These are phyloP conservation scores for Pisolithus marmoratus DNA, from an alignment of 768 basidiomycete species.

Conservation along the genomic window DNA sequence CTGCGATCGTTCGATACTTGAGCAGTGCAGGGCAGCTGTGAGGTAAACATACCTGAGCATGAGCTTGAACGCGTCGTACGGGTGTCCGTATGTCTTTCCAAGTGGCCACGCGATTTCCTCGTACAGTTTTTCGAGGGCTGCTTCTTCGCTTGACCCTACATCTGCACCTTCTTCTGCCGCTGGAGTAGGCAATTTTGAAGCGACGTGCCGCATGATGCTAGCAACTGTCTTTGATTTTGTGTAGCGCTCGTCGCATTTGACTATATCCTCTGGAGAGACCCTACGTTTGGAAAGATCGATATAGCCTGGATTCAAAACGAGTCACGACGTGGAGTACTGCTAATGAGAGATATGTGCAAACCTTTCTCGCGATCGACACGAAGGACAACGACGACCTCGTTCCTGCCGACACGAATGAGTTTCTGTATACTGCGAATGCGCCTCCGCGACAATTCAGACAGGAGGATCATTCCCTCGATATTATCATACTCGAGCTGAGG, in stretches of 20 bases:
- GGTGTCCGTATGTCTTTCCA: conserved; percentile 86
- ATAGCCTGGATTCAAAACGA: conserved; percentile 57
- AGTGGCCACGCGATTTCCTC: conserved; percentile 92
- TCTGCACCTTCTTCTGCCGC: conserved; percentile 25
- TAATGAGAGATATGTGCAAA: conserved; percentile 27
- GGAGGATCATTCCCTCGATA: conserved; percentile 98
- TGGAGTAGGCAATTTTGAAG: conserved; percentile 60
- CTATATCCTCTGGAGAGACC: conserved; percentile 96
- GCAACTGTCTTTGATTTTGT: conserved; percentile 97
- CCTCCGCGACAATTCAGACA: conserved; percentile 94
- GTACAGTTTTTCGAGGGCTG: conserved; percentile 79
- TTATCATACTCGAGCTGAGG: conserved; percentile 94
- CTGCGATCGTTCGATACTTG: conserved; percentile 26
- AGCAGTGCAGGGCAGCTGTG: background rate
- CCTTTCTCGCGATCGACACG: conserved; percentile 99
- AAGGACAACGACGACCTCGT: conserved; percentile 97
- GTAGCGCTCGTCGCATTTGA: conserved; percentile 97
- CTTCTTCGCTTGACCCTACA: conserved; percentile 57
- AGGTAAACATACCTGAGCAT: conserved; percentile 70
- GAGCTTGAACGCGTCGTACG: conserved; percentile 97
- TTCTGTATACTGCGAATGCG: conserved; percentile 98
- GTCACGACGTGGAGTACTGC: background rate
- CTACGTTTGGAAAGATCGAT: conserved; percentile 98
- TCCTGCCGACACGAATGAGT: conserved; percentile 93
- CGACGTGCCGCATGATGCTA: conserved; percentile 88